Evolutionary conservation across 2,329 filamentous ascomycete genomes (phyloP).

Genomic region (Pseudogymnoascus sp.): DNA sequence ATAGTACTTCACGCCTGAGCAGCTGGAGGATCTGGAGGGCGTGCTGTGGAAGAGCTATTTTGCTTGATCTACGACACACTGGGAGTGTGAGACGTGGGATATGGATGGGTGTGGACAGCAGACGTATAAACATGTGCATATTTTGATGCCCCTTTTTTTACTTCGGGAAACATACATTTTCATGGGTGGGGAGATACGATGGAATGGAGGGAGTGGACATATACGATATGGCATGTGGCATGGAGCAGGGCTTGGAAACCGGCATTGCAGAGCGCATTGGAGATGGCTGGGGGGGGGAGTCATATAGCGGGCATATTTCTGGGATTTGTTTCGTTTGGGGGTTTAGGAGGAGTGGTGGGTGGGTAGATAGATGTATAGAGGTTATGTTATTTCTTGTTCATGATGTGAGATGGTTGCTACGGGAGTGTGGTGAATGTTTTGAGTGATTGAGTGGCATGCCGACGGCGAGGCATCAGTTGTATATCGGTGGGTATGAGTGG

Average conservation of each 20-base stretch:
- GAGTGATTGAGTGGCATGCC: too few relatives aligned
- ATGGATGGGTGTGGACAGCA: not conserved
- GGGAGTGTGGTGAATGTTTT: not conserved
- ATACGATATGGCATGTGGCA: not conserved
- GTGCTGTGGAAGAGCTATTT: conserved; percentile 99
- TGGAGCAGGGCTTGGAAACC: conserved; percentile 2
- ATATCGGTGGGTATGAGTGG: too few relatives aligned
- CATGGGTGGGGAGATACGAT: not conserved
- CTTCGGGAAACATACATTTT: not conserved
- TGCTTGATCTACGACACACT: conserved; percentile 34
- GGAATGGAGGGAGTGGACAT: not conserved
- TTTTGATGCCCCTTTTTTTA: not conserved
- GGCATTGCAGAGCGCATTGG: not conserved
- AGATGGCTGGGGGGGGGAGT: not conserved
- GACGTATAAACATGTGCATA: conserved; percentile 6
- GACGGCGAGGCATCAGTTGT: too few relatives aligned
- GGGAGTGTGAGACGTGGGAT: not conserved
- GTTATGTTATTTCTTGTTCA: not conserved
- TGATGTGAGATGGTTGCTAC: not conserved
- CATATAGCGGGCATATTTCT: conserved; percentile 4
- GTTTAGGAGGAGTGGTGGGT: not conserved
- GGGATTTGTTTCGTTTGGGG: not conserved
- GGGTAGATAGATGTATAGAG: not conserved
- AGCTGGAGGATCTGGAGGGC: conserved; percentile 89
- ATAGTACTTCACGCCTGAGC: conserved; percentile 79